These are phyloP conservation scores for Calonectria ilicicola DNA, from an alignment of 2,329 filamentous ascomycete genomes.

Conservation along the genomic window DNA sequence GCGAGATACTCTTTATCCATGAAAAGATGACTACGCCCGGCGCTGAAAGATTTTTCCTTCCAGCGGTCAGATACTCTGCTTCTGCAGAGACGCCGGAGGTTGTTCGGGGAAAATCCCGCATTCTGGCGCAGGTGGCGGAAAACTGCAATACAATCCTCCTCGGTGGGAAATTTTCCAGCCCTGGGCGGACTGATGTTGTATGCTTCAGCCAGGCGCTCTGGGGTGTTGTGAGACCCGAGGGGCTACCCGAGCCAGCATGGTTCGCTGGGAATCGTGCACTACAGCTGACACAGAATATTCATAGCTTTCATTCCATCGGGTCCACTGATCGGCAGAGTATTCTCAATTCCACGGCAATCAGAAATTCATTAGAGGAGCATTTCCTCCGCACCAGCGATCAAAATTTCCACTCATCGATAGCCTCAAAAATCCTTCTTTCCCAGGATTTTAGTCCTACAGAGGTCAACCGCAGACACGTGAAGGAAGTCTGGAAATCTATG, in stretches of 20 bases:
- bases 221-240: background rate
- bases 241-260: background rate
- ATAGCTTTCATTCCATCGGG: background rate
- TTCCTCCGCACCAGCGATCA: background rate
- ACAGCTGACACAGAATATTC: background rate
- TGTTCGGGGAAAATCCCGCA: too few species aligned
- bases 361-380: background rate
- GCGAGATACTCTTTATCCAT: too few species aligned
- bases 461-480: background rate
- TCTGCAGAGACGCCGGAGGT: too few species aligned
- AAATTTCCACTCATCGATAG: background rate
- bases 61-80: too few species aligned
- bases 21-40: too few species aligned
- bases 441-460: background rate
- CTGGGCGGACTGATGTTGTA: background rate
- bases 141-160: background rate
- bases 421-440: background rate
- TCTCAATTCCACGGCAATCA: background rate
- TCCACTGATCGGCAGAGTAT: background rate
- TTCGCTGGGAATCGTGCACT: background rate
- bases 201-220: background rate
- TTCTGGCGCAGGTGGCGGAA: background rate
- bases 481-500: too few species aligned
- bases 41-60: too few species aligned
- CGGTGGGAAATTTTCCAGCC: background rate